A percentile compares a stretch with the other conserved stretches of the same genome.
phyloP scores from a whole-genome alignment of 2,329 filamentous ascomycete genomes.

The Berkeleyomyces basicola region DNA sequence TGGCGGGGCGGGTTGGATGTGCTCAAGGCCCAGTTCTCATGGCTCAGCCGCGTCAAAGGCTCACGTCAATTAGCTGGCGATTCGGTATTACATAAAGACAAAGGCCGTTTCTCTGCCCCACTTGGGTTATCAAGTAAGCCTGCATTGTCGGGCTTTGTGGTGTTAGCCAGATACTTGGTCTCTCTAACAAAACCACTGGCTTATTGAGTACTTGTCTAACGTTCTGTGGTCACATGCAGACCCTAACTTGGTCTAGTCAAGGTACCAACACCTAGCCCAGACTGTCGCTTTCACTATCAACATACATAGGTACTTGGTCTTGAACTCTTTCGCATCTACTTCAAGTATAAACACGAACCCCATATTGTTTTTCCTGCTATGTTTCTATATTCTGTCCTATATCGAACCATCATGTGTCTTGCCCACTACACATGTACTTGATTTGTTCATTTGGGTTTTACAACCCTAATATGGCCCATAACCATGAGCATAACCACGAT shows the following conservation, averaged over 20 bases:
- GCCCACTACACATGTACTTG: too few relatives aligned
- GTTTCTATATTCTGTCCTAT: too few relatives aligned
- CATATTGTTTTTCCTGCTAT: too few relatives aligned
- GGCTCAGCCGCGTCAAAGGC: neutral
- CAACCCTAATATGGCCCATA: too few relatives aligned
- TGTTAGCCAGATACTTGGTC: neutral
- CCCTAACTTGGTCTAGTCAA: neutral
- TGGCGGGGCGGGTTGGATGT: neutral
- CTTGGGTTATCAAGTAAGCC: neutral
- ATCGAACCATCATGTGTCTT: too few relatives aligned
- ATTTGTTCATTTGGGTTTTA: too few relatives aligned
- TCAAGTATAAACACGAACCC: too few relatives aligned
- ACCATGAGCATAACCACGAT: too few relatives aligned
- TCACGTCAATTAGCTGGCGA: neutral
- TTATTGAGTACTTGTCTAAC: neutral
- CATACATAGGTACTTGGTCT: too few relatives aligned
- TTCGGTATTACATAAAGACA: neutral
- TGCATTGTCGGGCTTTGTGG: neutral
- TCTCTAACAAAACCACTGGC: neutral
- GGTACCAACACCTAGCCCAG: too few relatives aligned
- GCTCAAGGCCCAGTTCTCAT: neutral
- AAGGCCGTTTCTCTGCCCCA: neutral
- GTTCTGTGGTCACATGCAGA: neutral
- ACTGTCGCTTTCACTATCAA: too few relatives aligned
- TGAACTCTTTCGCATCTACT: too few relatives aligned